A percentile compares a stretch with the other conserved stretches of the same genome.
Conservation (phyloP, 1,284 basidiomycete genomes). For the Cystobasidiaceae sp. region DNA sequence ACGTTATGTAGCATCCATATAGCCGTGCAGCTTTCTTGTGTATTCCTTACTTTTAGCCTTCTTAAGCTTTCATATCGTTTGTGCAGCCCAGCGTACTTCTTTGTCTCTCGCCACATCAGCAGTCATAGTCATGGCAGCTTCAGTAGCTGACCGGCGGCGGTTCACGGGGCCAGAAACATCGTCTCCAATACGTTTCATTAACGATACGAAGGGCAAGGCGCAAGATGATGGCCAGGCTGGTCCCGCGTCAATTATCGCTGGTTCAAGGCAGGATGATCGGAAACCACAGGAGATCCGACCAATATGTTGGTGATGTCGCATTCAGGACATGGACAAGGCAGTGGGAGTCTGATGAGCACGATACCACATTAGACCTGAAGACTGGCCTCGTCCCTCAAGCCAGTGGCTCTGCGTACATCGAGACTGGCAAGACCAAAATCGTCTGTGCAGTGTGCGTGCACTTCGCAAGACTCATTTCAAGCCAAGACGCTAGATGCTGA, state of each 20-base stretch:
- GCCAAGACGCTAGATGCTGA: neutral
- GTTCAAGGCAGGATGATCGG: conserved; percentile 54
- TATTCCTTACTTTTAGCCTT: too few relatives aligned
- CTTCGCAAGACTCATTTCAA: too few relatives aligned
- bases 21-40: too few relatives aligned
- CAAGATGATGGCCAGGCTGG: conserved; percentile 46
- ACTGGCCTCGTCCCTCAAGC: conserved; percentile 85
- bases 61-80: too few relatives aligned
- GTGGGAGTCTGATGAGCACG: neutral
- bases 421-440: conserved; percentile 81
- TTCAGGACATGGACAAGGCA: too few relatives aligned
- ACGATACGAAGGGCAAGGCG: conserved; percentile 9
- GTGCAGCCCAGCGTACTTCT: too few relatives aligned
- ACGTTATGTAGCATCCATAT: too few relatives aligned
- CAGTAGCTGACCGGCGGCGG: conserved; percentile 64
- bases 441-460: conserved; percentile 80
- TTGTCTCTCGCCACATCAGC: too few relatives aligned
- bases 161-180: conserved; percentile 77
- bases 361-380: conserved; percentile 63
- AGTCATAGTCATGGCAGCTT: conserved; percentile 1
- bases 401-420: conserved; percentile 91
- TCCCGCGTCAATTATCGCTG: conserved; percentile 42
- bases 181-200: conserved; percentile 64
- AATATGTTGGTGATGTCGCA: conserved; percentile 61
- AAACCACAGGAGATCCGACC: conserved; percentile 63